Conservation (phyloP, 208 protist species). For the Trypanosoma conorhini region DNA sequence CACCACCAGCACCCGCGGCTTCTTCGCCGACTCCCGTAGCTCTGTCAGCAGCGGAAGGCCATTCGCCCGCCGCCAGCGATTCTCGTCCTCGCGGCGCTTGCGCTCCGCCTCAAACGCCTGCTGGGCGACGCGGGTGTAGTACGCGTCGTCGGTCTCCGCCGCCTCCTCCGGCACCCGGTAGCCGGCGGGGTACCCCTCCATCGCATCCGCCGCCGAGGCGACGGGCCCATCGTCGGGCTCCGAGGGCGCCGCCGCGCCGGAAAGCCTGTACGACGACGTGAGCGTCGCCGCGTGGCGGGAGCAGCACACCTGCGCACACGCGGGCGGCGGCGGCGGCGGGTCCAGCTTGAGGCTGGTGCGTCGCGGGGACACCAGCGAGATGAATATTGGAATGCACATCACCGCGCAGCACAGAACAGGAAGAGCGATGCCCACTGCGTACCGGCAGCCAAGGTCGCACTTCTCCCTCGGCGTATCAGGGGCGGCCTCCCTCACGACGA, state of each 20-base stretch:
- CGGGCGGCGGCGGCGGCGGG: neutral
- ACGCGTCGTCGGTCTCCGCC: neutral
- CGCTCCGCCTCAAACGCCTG: constrained; percentile 8
- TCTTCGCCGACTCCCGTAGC: neutral
- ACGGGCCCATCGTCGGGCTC: neutral
- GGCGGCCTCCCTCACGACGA: neutral
- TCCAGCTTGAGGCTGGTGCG: neutral
- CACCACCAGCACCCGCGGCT: constrained; percentile 5
- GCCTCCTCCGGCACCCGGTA: neutral
- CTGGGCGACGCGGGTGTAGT: neutral
- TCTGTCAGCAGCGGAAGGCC: neutral
- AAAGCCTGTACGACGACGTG: constrained; percentile 1
- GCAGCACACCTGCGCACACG: constrained; percentile 3
- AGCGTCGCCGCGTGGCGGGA: constrained; percentile 1
- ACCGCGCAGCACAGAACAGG: neutral
- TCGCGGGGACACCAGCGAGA: neutral
- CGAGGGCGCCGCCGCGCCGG: neutral
- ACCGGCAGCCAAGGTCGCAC: constrained; percentile 3
- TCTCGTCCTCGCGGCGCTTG: constrained; percentile 6
- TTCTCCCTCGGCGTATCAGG: neutral
- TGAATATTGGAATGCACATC: constrained; percentile 2
- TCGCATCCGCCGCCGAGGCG: no score
- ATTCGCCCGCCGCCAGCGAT: constrained; percentile 13
- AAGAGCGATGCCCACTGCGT: constrained; percentile 7
- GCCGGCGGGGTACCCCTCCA: neutral